Base-by-base conservation (phyloP, 352 stramenopile species). In the Thalassiosira ordinaria region DNA sequence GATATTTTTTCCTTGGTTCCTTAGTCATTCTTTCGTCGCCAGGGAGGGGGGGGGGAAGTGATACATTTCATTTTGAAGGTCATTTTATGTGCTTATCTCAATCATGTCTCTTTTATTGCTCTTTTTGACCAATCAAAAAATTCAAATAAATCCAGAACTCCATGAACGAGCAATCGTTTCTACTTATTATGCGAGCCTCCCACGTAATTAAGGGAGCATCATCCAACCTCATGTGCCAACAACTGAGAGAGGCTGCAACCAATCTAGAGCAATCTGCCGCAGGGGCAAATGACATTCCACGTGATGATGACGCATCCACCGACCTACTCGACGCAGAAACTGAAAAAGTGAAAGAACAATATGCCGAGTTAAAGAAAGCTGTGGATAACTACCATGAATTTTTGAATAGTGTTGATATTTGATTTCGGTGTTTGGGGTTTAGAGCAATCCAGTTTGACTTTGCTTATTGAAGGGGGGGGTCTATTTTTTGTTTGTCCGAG, bases 121-220 rank as follows among this genome's bases (percentile, higher is more conserved):
- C 8, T 29, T 55, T 47, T 20, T 53, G 59, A 52, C 47, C 53
- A 18, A 6, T 39, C 18, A 56, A 16, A 31, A 16, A 2, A 22
- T 52, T 39, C 13, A n/a, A n/a, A n/a, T n/a, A n/a, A n/a, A n/a
- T n/a, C n/a, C n/a, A 77, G 63, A 56, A 87, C 59, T 74, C 82
- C 55, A 62, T 81, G 7, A 69, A 69, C 16, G 76, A 89, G 20
- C 67, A 73, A 46, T 80, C 84, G 7, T 92, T 90, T 83, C 62
- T 91, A 26, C 68, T 74, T 37, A 90, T 94, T 55, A 87, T 88
- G 74, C 77, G 87, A 31, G 83, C 83, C 9, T 80, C 85, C 13
- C 89, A 94, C 70, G 87, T 92, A 2, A 90, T 94, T 51, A 94
- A 94, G 59, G 89, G 89, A 37, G 89, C 89, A 22, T 82, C 87